These are phyloP conservation scores for Arbutus unedo DNA, from an alignment of 148 eudicot species.

Conservation along the genomic window DNA sequence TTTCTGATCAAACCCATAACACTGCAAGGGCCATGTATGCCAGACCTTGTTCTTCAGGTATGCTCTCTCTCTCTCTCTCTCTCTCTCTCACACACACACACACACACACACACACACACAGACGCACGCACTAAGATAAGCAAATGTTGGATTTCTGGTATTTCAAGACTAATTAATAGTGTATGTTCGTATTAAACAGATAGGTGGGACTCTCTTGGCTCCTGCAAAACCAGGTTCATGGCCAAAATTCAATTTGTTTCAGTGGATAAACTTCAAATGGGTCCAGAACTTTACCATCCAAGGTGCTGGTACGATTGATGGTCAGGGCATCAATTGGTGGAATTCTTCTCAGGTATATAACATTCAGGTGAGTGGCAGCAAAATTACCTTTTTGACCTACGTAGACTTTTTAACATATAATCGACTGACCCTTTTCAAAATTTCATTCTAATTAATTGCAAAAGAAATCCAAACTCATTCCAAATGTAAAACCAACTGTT, in stretches of 20 bases:
- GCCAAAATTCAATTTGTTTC: slow-evolving; percentile 69
- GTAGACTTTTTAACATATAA: background rate
- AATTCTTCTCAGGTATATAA: slow-evolving; percentile 24
- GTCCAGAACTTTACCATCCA: slow-evolving; percentile 66
- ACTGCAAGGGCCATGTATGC: slow-evolving; percentile 81
- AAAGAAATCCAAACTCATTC: slow-evolving; percentile 33
- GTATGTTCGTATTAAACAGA: slow-evolving; percentile 23
- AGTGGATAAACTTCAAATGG: slow-evolving; percentile 87
- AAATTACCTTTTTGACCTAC: background rate
- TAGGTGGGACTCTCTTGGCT: slow-evolving; percentile 67
- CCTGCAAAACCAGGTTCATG: slow-evolving; percentile 53
- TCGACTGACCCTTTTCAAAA: background rate
- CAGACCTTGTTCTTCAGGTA: slow-evolving; percentile 67
- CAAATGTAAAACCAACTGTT: slow-evolving; percentile 72
- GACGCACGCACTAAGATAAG: background rate
- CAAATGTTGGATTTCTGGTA: too few species aligned
- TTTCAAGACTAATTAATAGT: too few species aligned
- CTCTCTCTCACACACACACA: background rate
- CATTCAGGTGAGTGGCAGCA: slow-evolving; percentile 27
- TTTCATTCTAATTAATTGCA: slow-evolving; percentile 22
- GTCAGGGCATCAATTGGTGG: slow-evolving; percentile 87
- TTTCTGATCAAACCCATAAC: slow-evolving; percentile 62
- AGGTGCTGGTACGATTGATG: slow-evolving; percentile 67
- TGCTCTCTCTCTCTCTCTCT: background rate
- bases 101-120: background rate